Evolutionary conservation across 139 green algal species (phyloP), one percentile per base, ranked within the genome.

Genomic region (Tetraselmis striata): DNA sequence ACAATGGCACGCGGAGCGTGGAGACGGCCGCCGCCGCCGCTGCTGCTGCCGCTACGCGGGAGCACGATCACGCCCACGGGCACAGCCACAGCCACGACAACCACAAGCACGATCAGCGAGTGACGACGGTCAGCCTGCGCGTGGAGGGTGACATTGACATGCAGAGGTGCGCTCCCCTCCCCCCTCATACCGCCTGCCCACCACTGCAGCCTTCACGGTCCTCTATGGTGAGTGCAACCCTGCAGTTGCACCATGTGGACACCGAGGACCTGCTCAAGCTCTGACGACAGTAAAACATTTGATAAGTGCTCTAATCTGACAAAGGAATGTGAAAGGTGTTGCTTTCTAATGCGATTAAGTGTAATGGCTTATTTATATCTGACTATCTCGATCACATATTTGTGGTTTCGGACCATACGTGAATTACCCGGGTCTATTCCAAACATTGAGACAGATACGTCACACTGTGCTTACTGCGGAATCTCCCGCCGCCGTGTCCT

Each of bases 181-280:
- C 90, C 92, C 28, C n/a, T n/a, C n/a, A n/a, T n/a, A n/a, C n/a
- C n/a, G n/a, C n/a, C n/a, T n/a, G n/a, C n/a, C n/a, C n/a, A n/a
- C n/a, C n/a, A n/a, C n/a, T n/a, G n/a, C n/a, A n/a, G n/a, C n/a
- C n/a, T n/a, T n/a, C n/a, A n/a, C n/a, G n/a, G n/a, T n/a, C n/a
- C n/a, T n/a, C n/a, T n/a, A 85, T 77, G 79, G 28, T 93, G 32
- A 81, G 83, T 29, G n/a, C 58, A 1, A 94, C 89, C 90, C 80
- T 94, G 59, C 90, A 95, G 29, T 67, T 29, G 1, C 29, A 95
- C 74, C 81, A 96, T 25, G 96, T 92, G 93, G 91, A 93, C 27
- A 30, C 77, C 2, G 59, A 32, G 0, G 77, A 23, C 26, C 59
- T 30, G 0, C 31, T 31, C 0, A 31, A 29, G 22, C 29, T 24